Percentiles rank a stretch among this genome's conserved stretches.
Evolutionary conservation across 306 rosid genomes (phyloP).

Genomic region (Datisca glomerata): DNA sequence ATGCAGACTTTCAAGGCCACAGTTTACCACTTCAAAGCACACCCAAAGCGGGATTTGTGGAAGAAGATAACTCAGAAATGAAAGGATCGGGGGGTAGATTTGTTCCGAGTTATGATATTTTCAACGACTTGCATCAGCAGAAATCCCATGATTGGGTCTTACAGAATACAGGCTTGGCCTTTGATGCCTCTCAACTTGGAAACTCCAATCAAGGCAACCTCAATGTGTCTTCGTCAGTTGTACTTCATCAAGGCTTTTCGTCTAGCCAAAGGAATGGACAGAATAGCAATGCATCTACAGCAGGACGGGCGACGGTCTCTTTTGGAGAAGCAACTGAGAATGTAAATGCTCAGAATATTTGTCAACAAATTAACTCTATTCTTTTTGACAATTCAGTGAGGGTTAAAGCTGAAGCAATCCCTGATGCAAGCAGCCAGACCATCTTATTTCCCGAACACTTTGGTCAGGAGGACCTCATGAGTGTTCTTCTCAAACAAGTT

Average conservation of each 20-base stretch:
- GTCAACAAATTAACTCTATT: conserved; percentile 31
- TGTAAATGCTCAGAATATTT: conserved; percentile 31
- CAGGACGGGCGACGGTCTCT: conserved; percentile 40
- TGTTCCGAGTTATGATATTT: conserved; percentile 54
- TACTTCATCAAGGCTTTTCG: conserved; percentile 64
- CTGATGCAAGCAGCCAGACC: conserved; percentile 42
- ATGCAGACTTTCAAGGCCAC: conserved; percentile 41
- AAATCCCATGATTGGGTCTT: conserved; percentile 73
- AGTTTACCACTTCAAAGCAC: conserved; percentile 61
- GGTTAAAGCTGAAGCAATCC: conserved; percentile 55
- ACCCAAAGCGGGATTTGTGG: conserved; percentile 49
- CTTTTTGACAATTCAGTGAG: conserved; percentile 14
- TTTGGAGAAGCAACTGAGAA: conserved; percentile 31
- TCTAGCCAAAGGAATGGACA: conserved; percentile 29
- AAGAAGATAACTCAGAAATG: conserved; percentile 44
- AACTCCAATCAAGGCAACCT: conserved; percentile 44
- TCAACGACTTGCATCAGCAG: conserved; percentile 55
- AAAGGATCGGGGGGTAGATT: conserved; percentile 40
- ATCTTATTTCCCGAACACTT: conserved; percentile 55
- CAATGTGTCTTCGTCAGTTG: conserved; percentile 45
- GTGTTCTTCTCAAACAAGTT: conserved; percentile 90
- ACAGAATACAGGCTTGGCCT: conserved; percentile 45
- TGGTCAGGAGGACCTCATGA: conserved; percentile 88
- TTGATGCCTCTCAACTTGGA: conserved; percentile 45
- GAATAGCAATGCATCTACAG: conserved; percentile 22